Evolutionary conservation across 768 basidiomycete genomes (phyloP).

Genomic region (Pulveroboletus ravenelii): DNA sequence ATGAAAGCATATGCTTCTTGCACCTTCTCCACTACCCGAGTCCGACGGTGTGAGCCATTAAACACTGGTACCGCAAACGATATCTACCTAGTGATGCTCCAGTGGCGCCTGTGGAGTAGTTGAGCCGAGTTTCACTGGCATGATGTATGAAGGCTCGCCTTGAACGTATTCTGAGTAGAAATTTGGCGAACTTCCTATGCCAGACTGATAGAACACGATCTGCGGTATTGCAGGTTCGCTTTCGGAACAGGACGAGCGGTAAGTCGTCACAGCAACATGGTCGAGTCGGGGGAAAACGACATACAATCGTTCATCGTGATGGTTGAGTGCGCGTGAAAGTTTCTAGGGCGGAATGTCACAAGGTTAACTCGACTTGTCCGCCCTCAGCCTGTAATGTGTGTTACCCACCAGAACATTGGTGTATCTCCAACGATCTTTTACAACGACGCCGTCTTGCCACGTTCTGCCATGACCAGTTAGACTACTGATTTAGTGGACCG

Average conservation of each 20-base stretch:
- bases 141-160: constrained; percentile 35
- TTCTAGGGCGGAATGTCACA: constrained; percentile 33
- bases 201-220: constrained; percentile 61
- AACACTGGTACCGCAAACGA: not conserved
- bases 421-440: constrained; percentile 41
- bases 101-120: constrained; percentile 46
- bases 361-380: not conserved
- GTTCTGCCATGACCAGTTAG: constrained; percentile 41
- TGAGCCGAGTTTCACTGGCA: constrained; percentile 6
- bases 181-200: constrained; percentile 54
- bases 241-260: not conserved
- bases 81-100: constrained; percentile 55
- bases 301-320: constrained; percentile 42
- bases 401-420: constrained; percentile 52
- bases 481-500: not conserved
- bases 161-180: constrained; percentile 58
- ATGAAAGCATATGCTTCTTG: constrained; percentile 80
- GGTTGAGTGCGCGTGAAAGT: constrained; percentile 48
- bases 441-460: constrained; percentile 62
- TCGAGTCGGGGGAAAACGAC: constrained; percentile 1
- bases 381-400: not conserved
- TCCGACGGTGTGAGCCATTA: not conserved
- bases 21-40: constrained; percentile 56
- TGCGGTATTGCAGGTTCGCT: constrained; percentile 47
- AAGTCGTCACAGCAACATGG: not conserved